Evolutionary conservation across 1,284 basidiomycete genomes (phyloP).

Genomic region (Erythrobasidium hasegawianum): DNA sequence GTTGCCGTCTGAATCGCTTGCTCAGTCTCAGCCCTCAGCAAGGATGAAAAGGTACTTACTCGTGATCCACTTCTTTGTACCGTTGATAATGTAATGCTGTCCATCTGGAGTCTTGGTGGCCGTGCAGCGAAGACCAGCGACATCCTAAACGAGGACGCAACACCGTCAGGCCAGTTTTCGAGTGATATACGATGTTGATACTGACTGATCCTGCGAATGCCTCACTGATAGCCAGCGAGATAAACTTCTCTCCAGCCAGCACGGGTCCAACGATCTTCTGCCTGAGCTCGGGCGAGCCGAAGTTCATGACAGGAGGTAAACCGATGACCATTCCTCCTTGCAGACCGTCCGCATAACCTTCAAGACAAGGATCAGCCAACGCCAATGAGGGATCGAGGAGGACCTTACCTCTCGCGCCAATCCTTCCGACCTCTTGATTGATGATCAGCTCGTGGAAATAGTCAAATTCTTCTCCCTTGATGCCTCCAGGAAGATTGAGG

Average conservation of each 20-base stretch:
- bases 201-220: conserved; percentile 68
- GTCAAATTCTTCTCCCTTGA: conserved; percentile 84
- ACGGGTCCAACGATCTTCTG: conserved; percentile 75
- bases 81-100: conserved; percentile 53
- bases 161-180: conserved; percentile 58
- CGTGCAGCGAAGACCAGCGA: conserved; percentile 59
- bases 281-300: conserved; percentile 71
- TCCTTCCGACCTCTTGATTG: conserved; percentile 76
- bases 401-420: conserved; percentile 62
- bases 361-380: conserved; percentile 43
- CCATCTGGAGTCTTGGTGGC: conserved; percentile 80
- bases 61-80: conserved; percentile 50
- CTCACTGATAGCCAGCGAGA: conserved; percentile 77
- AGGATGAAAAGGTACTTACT: conserved; percentile 35
- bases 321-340: conserved; percentile 71
- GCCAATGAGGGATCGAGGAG: neutral
- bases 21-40: too few relatives aligned
- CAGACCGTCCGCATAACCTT: conserved; percentile 66
- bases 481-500: conserved; percentile 71
- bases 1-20: neutral
- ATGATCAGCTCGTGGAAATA: conserved; percentile 66
- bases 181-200: conserved; percentile 63
- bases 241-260: conserved; percentile 74
- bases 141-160: conserved; percentile 37
- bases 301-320: conserved; percentile 67